A percentile compares a stretch with the other conserved stretches of the same genome.
These are phyloP conservation scores for Nitzschia inconspicua DNA, from an alignment of 108 stramenopile species.

Conservation along the genomic window DNA sequence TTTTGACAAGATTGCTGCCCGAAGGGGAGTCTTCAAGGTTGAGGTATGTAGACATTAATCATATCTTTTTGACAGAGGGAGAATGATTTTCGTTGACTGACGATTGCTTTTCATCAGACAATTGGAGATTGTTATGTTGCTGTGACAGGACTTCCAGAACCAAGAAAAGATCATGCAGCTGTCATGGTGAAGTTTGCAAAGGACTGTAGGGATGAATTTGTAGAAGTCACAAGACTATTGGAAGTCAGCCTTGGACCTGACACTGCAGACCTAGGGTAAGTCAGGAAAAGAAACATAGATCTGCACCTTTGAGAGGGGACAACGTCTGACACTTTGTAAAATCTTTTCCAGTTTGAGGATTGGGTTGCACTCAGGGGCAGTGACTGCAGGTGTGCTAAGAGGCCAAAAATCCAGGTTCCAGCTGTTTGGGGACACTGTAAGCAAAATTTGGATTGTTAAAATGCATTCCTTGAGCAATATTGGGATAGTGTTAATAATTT, in stretches of 20 bases:
- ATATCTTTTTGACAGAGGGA: too few relatives aligned
- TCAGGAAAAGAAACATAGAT: too few relatives aligned
- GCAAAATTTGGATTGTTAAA: too few relatives aligned
- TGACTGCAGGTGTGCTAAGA: conserved; percentile 4
- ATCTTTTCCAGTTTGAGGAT: too few relatives aligned
- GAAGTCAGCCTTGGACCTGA: conserved; percentile 17
- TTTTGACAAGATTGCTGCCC: conserved; percentile 38
- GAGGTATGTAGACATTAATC: too few relatives aligned
- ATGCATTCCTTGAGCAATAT: too few relatives aligned
- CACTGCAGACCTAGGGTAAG: conserved; percentile 5
- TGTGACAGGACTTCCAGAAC: conserved; percentile 43
- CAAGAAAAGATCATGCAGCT: conserved; percentile 45
- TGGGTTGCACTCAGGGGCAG: not conserved
- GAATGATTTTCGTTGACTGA: too few relatives aligned
- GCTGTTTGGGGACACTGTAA: conserved; percentile 9
- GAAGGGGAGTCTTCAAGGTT: conserved; percentile 45
- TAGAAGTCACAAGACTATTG: conserved; percentile 5
- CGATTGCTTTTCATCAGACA: too few relatives aligned
- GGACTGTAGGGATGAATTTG: conserved; percentile 15
- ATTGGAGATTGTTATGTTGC: conserved; percentile 60
- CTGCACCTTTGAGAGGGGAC: too few relatives aligned
- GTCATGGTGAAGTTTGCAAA: conserved; percentile 48
- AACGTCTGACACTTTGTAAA: too few relatives aligned
- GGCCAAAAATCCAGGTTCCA: conserved; percentile 1
- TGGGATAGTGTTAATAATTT: too few relatives aligned